phyloP scores from a whole-genome alignment of 2,329 filamentous ascomycete species.

The Aspergillus spinulosporus region DNA sequence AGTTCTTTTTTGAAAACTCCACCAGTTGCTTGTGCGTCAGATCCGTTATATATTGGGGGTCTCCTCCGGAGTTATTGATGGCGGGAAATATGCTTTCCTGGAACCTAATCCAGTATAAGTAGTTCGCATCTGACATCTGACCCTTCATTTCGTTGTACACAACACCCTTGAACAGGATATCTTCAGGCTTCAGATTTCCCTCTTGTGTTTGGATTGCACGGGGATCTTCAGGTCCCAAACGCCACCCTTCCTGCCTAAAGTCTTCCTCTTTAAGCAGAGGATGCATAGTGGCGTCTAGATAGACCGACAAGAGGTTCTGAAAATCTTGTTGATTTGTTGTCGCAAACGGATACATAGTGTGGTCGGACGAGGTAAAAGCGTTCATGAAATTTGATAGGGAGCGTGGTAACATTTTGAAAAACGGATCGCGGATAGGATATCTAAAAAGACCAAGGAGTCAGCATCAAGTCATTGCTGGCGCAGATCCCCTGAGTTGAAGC shows the following conservation, averaged over 20 bases:
- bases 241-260: conserved; percentile 96
- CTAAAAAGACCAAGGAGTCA: conserved; percentile 45
- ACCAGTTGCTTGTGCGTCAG: conserved; percentile 87
- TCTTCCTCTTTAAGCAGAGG: conserved; percentile 87
- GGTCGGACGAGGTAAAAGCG: conserved; percentile 92
- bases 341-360: conserved; percentile 96
- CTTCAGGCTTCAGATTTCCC: conserved; percentile 43
- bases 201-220: conserved; percentile 53
- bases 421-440: conserved; percentile 96
- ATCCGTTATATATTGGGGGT: conserved; percentile 94
- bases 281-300: conserved; percentile 89
- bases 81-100: conserved; percentile 92
- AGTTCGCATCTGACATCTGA: conserved; percentile 95
- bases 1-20: conserved; percentile 87
- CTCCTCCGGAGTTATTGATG: conserved; percentile 94
- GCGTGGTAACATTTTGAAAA: conserved; percentile 99
- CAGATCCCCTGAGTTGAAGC: not conserved
- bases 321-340: conserved; percentile 96
- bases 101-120: conserved; percentile 93
- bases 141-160: conserved; percentile 97
- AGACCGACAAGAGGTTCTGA: conserved; percentile 93
- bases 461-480: not conserved
- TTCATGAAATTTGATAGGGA: conserved; percentile 99
- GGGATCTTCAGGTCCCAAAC: conserved; percentile 88
- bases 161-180: conserved; percentile 39